Conservation (phyloP, 2,329 filamentous ascomycete genomes). For the Trichoderma simmonsii region DNA sequence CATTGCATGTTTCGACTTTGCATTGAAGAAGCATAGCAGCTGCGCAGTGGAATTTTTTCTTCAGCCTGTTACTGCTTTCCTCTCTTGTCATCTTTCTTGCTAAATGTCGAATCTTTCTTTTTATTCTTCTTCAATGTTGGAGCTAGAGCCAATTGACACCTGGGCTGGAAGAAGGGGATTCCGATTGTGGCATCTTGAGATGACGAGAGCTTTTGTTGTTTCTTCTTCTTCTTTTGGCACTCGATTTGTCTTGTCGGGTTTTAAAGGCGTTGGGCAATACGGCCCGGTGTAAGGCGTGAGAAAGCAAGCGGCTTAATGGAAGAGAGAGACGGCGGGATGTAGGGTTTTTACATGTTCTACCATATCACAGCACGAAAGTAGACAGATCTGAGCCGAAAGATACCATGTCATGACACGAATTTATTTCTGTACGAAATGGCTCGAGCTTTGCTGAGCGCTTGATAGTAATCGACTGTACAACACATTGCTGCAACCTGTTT, state of each 20-base stretch:
- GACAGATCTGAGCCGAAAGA: constrained; percentile 14
- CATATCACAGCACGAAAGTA: constrained; percentile 7
- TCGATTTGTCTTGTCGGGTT: constrained; percentile 10
- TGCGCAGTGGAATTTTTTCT: neutral
- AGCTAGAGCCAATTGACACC: neutral
- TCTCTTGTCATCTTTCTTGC: neutral
- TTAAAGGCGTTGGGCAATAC: constrained; percentile 11
- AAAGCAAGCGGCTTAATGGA: constrained; percentile 5
- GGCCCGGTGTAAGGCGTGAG: constrained; percentile 10
- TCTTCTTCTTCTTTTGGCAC: neutral
- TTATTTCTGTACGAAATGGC: neutral
- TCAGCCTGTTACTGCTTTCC: neutral
- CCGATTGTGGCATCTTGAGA: neutral
- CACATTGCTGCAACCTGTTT: neutral
- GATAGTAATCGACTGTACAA: neutral
- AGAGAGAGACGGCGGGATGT: neutral
- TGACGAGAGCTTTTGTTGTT: neutral
- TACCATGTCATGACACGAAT: constrained; percentile 9
- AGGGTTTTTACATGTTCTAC: neutral
- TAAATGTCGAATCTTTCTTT: neutral
- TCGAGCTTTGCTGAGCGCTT: neutral
- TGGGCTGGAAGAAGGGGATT: neutral
- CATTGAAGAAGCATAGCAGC: constrained; percentile 2
- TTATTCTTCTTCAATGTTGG: neutral
- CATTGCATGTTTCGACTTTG: neutral